Evolutionary conservation across 2,329 filamentous ascomycete genomes (phyloP).

Genomic region (Tolypocladium sp.): DNA sequence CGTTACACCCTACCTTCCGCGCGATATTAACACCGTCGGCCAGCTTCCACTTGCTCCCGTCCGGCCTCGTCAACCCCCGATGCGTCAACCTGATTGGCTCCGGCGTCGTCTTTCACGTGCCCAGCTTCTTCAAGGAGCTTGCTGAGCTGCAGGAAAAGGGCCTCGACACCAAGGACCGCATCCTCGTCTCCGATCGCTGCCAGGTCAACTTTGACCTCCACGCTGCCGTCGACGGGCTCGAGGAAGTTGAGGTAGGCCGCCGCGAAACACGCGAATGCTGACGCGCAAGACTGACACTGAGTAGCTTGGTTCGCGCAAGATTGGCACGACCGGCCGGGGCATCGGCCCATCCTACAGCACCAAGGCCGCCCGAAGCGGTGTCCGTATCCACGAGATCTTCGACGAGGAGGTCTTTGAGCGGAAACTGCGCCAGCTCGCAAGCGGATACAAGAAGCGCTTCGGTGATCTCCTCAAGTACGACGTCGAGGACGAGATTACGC

Average conservation of each 20-base stretch:
- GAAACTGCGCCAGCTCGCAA: constrained; percentile 53
- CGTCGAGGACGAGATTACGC: constrained; percentile 57
- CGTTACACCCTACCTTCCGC: neutral
- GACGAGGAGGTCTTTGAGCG: constrained; percentile 55
- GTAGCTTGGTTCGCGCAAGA: constrained; percentile 11
- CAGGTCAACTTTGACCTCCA: constrained; percentile 59
- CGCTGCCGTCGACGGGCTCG: constrained; percentile 58
- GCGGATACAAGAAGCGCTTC: constrained; percentile 55
- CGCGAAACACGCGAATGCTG: too few relatives aligned
- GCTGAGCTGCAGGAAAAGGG: constrained; percentile 24
- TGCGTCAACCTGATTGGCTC: constrained; percentile 67
- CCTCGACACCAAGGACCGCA: constrained; percentile 26
- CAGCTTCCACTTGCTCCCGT: constrained; percentile 56
- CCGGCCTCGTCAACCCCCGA: constrained; percentile 61
- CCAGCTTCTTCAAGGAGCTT: constrained; percentile 32
- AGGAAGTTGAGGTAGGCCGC: constrained; percentile 43
- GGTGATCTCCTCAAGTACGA: constrained; percentile 58
- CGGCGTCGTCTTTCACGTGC: constrained; percentile 54
- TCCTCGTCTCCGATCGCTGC: constrained; percentile 55
- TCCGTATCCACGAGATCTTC: constrained; percentile 61
- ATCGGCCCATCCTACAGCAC: constrained; percentile 11
- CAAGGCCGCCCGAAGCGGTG: constrained; percentile 44
- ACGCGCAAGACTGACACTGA: neutral
- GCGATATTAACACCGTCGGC: constrained; percentile 3
- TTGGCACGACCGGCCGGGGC: constrained; percentile 27